Percentiles rank a stretch among this genome's conserved stretches.
phyloP scores from a whole-genome alignment of 2,329 filamentous ascomycete genomes.

The Talaromyces sp. region DNA sequence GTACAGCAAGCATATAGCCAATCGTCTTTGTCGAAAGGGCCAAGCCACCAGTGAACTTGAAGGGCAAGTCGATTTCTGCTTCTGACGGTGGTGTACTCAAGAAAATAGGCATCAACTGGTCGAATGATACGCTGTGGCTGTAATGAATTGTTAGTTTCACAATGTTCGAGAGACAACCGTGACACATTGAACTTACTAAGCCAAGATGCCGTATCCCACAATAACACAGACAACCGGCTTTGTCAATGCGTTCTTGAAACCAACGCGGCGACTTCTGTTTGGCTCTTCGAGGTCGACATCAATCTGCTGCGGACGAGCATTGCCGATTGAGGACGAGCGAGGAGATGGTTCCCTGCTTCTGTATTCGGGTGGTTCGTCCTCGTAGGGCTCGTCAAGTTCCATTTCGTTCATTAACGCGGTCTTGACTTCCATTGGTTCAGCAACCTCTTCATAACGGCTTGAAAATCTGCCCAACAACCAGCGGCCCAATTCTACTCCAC shows the following conservation, averaged over 20 bases:
- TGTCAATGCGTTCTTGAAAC: slow-evolving; percentile 68
- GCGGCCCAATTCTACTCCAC: slow-evolving; percentile 72
- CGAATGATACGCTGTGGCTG: slow-evolving; percentile 95
- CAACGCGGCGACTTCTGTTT: slow-evolving; percentile 42
- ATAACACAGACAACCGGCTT: slow-evolving; percentile 84
- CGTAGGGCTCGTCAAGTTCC: slow-evolving; percentile 60
- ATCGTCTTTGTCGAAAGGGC: slow-evolving; percentile 79
- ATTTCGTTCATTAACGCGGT: slow-evolving; percentile 50
- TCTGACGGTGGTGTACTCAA: slow-evolving; percentile 67
- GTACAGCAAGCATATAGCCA: slow-evolving; percentile 81
- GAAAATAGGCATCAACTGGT: slow-evolving; percentile 89
- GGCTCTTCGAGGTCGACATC: slow-evolving; percentile 43
- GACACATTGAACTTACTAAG: slow-evolving; percentile 70
- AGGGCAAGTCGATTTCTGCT: slow-evolving; percentile 63
- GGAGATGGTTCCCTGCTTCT: slow-evolving; percentile 58
- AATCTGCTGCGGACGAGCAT: slow-evolving; percentile 32
- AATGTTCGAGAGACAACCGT: slow-evolving; percentile 46
- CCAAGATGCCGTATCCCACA: slow-evolving; percentile 83
- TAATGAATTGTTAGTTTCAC: slow-evolving; percentile 28
- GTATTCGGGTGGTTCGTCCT: slow-evolving; percentile 68
- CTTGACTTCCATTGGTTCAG: slow-evolving; percentile 25
- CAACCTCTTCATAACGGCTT: slow-evolving; percentile 28
- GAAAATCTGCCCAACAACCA: slow-evolving; percentile 56
- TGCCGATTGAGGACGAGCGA: slow-evolving; percentile 41
- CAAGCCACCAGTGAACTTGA: slow-evolving; percentile 87